These are phyloP conservation scores for Hypoxylon sp. DNA, from an alignment of 2,329 filamentous ascomycete genomes.

Conservation along the genomic window DNA sequence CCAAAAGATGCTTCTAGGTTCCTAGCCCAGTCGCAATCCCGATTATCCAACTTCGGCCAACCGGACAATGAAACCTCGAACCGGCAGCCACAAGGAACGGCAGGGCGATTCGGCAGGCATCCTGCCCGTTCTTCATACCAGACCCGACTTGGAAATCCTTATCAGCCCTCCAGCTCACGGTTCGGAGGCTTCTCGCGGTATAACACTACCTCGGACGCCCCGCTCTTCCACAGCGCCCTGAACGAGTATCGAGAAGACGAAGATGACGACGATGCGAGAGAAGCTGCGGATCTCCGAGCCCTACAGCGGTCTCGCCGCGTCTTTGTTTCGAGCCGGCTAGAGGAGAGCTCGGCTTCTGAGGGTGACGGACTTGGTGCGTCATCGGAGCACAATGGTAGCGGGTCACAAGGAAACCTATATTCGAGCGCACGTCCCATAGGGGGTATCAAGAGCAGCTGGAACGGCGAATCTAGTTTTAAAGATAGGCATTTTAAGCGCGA, in stretches of 20 bases:
- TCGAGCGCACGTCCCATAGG: conserved; percentile 54
- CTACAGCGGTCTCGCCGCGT: conserved; percentile 90
- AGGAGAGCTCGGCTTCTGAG: conserved; percentile 88
- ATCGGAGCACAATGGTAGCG: conserved; percentile 65
- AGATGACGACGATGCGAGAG: conserved; percentile 92
- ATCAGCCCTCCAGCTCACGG: conserved; percentile 79
- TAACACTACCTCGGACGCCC: conserved; percentile 80
- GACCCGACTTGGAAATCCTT: conserved; percentile 75
- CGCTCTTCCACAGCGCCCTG: conserved; percentile 92
- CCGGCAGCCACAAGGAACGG: conserved; percentile 53
- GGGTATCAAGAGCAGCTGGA: conserved; percentile 77
- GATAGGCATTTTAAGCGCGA: conserved; percentile 59
- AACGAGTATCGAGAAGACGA: conserved; percentile 95
- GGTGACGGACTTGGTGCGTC: conserved; percentile 74
- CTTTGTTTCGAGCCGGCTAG: conserved; percentile 85
- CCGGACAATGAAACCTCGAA: conserved; percentile 62
- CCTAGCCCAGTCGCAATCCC: conserved; percentile 95
- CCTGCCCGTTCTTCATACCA: conserved; percentile 53
- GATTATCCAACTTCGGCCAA: conserved; percentile 80
- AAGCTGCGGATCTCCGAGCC: conserved; percentile 94
- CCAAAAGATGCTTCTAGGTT: conserved; percentile 92
- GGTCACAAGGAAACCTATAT: conserved; percentile 59
- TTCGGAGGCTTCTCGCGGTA: conserved; percentile 89
- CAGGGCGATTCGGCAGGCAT: conserved; percentile 52
- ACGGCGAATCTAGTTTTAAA: conserved; percentile 65